Evolutionary conservation across 2,329 filamentous ascomycete genomes (phyloP).

Genomic region (Aspergillus fumigatus): DNA sequence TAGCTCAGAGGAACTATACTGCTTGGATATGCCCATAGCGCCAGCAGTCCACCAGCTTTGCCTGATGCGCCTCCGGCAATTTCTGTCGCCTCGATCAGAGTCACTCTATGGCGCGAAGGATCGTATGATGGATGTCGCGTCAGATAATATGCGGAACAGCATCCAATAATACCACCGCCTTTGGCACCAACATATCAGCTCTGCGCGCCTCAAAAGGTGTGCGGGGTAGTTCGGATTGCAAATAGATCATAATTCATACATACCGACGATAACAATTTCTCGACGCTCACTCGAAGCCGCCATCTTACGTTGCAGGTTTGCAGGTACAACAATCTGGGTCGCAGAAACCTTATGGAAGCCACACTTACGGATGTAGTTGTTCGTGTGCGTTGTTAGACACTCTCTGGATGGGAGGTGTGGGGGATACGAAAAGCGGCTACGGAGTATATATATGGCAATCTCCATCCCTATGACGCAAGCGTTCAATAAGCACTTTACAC

Average conservation of each 20-base stretch:
- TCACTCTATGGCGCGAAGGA: conserved; percentile 69
- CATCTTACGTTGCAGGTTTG: conserved; percentile 27
- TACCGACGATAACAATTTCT: conserved; percentile 41
- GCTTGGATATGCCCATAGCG: conserved; percentile 83
- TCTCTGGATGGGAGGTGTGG: not conserved
- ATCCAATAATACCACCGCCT: conserved; percentile 92
- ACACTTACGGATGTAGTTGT: conserved; percentile 12
- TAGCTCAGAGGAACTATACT: conserved; percentile 84
- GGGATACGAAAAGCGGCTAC: not conserved
- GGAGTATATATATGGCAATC: no score
- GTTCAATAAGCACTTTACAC: no score
- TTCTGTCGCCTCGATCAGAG: conserved; percentile 76
- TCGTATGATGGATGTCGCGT: conserved; percentile 81
- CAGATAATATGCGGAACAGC: conserved; percentile 85
- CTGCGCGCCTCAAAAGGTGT: conserved; percentile 4
- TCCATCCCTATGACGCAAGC: no score
- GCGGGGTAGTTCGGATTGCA: conserved; percentile 19
- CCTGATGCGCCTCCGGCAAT: conserved; percentile 91
- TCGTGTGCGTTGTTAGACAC: not conserved
- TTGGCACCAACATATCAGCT: conserved; percentile 8
- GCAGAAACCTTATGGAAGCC: conserved; percentile 18
- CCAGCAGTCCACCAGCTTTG: conserved; percentile 88
- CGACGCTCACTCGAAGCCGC: conserved; percentile 25
- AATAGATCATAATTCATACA: conserved; percentile 2
- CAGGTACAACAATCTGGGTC: conserved; percentile 12